Conservation (phyloP, 2,329 filamentous ascomycete genomes). For the Epichloe gansuensis region DNA sequence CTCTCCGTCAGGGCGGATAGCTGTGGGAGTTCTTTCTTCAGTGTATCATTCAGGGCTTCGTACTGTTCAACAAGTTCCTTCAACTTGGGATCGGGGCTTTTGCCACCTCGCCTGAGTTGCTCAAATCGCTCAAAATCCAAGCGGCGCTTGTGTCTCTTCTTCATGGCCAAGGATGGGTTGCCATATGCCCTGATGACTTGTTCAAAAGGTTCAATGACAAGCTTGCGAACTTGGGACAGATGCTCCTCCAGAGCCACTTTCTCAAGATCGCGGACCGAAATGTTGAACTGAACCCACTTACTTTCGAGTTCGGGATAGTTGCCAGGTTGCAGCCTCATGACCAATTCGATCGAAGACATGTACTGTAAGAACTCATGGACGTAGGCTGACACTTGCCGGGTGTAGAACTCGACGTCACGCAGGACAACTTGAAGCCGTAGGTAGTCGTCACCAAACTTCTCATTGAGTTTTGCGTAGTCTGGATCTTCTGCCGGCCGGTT, state of each 20-base stretch:
- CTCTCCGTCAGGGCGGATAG: slow-evolving; percentile 71
- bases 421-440: slow-evolving; percentile 85
- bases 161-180: slow-evolving; percentile 78
- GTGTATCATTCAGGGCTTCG: slow-evolving; percentile 76
- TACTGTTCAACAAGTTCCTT: slow-evolving; percentile 79
- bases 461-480: slow-evolving; percentile 66
- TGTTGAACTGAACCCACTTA: slow-evolving; percentile 87
- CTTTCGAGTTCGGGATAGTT: slow-evolving; percentile 75
- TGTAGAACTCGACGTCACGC: slow-evolving; percentile 87
- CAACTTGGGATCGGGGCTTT: slow-evolving; percentile 78
- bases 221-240: slow-evolving; percentile 57
- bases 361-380: slow-evolving; percentile 73
- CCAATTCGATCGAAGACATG: slow-evolving; percentile 67
- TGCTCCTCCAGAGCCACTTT: slow-evolving; percentile 75
- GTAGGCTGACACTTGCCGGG: slow-evolving; percentile 65
- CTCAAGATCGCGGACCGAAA: slow-evolving; percentile 75
- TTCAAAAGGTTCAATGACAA: slow-evolving; percentile 75
- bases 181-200: slow-evolving; percentile 67
- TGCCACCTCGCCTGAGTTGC: slow-evolving; percentile 63
- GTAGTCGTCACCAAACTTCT: slow-evolving; percentile 85
- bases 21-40: slow-evolving; percentile 83
- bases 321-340: slow-evolving; percentile 60
- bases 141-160: slow-evolving; percentile 86
- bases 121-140: slow-evolving; percentile 77
- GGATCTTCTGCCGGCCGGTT: slow-evolving; percentile 59